These are phyloP conservation scores for Phyllosticta capitalensis DNA, from an alignment of 2,329 filamentous ascomycete genomes.

Conservation along the genomic window DNA sequence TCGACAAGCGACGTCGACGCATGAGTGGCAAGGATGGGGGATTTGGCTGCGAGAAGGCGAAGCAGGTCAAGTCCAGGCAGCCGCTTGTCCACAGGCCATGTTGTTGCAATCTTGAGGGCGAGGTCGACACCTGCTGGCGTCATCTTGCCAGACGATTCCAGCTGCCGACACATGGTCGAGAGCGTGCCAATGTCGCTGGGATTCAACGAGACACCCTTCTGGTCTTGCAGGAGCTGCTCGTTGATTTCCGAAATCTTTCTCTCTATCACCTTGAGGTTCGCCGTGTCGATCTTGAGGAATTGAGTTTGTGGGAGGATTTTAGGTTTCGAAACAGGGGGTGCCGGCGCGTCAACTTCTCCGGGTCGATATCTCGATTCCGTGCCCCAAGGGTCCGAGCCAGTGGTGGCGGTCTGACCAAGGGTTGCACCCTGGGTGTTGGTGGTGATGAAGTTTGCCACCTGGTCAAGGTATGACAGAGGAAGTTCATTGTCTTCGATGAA, in stretches of 20 bases:
- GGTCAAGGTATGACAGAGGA: constrained; percentile 77
- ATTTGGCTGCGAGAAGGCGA: constrained; percentile 65
- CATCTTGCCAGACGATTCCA: constrained; percentile 42
- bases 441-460: constrained; percentile 86
- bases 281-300: constrained; percentile 67
- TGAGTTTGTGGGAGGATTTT: constrained; percentile 67
- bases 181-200: constrained; percentile 59
- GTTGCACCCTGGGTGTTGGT: constrained; percentile 81
- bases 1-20: constrained; percentile 51
- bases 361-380: constrained; percentile 71
- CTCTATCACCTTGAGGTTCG: constrained; percentile 59
- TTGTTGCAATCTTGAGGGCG: constrained; percentile 60
- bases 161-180: constrained; percentile 48
- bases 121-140: constrained; percentile 47
- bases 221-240: constrained; percentile 59
- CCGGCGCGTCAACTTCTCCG: constrained; percentile 45
- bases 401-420: constrained; percentile 52
- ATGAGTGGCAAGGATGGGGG: constrained; percentile 55
- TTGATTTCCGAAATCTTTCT: constrained; percentile 73
- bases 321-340: constrained; percentile 30
- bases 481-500: constrained; percentile 87
- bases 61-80: constrained; percentile 80
- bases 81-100: constrained; percentile 72
- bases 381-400: constrained; percentile 63
- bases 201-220: constrained; percentile 66